Evolutionary conservation across 331 rosid species (phyloP).

Genomic region (Saraca asoca): DNA sequence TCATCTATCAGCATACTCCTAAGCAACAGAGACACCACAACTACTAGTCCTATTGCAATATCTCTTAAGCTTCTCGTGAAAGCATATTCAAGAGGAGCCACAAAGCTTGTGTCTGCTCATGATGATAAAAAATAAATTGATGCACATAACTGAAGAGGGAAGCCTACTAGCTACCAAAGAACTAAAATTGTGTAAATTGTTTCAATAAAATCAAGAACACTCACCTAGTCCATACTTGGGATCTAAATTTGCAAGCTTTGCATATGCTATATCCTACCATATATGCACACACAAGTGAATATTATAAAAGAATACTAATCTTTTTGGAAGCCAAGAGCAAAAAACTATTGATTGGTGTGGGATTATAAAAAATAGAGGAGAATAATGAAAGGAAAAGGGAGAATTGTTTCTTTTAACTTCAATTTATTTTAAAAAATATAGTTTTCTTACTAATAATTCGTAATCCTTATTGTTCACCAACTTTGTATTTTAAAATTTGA

Average conservation of each 20-base stretch:
- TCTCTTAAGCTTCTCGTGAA: constrained; percentile 93
- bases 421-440: too few relatives aligned
- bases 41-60: constrained; percentile 90
- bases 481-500: too few relatives aligned
- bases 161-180: not conserved
- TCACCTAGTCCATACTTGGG: constrained; percentile 73
- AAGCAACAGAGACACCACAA: constrained; percentile 88
- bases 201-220: constrained; percentile 30
- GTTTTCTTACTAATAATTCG: too few relatives aligned
- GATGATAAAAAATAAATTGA: not conserved
- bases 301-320: not conserved
- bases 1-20: constrained; percentile 57
- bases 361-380: too few relatives aligned
- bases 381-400: too few relatives aligned
- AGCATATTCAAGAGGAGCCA: constrained; percentile 81
- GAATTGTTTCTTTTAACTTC: too few relatives aligned
- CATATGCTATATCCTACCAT: constrained; percentile 78
- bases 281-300: not conserved
- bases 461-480: too few relatives aligned
- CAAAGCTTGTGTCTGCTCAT: constrained; percentile 75
- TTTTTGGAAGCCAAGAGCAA: too few relatives aligned
- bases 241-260: constrained; percentile 74
- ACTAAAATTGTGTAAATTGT: not conserved
- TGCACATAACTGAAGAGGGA: too few relatives aligned
- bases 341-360: too few relatives aligned